Base-by-base conservation (phyloP, 352 stramenopile genomes). In the Phytophthora foliorum region DNA sequence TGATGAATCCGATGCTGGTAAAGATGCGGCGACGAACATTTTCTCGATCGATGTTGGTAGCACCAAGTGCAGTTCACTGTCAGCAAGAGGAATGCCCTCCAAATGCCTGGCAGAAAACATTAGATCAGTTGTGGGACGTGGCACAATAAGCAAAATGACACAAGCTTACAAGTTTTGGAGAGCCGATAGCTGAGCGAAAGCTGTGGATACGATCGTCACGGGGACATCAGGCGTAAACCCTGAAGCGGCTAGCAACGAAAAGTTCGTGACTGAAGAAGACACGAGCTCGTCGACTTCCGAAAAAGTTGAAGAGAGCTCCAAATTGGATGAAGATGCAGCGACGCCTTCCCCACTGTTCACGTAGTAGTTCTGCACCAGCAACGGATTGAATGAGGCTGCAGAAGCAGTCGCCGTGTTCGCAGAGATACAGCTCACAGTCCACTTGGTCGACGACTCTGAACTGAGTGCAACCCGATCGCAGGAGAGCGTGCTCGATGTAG, bases 141-240 rank as follows among this genome's bases (percentile, higher is more conserved):
- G 11, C 34, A 41, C 13, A 41, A 41, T 17, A n/a, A 46, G 41
- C n/a, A 22, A 52, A 62, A 54, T 49, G 19, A 27, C 21, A 7
- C 13, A 16, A 38, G 56, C 80, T 52, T 79, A 90, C 82, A 90
- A 63, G 16, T 39, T 68, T 71, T 86, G 48, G 7, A 90, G 69
- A 0, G 68, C 53, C 0, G 67, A 70, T 4, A 90, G 69, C 48
- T 76, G 39, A 1, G 69, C 57, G 57, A 90, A 88, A 7, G 80
- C 78, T n/a, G 72, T 69, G 8, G 77, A 31, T 0, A 54, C 51
- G 48, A 90, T 78, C 0, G 8, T 61, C 32, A 90, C 76, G 16
- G 72, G 78, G 1, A 62, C 57, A 10, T 46, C 57, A 17, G 83
- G 82, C 14, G 76, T 63, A 39, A 63, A 88, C 19, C 50, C 50